A percentile compares a stretch with the other conserved stretches of the same genome.
Conservation (phyloP, 2,329 filamentous ascomycete species). For the Venturiaceae sp. region DNA sequence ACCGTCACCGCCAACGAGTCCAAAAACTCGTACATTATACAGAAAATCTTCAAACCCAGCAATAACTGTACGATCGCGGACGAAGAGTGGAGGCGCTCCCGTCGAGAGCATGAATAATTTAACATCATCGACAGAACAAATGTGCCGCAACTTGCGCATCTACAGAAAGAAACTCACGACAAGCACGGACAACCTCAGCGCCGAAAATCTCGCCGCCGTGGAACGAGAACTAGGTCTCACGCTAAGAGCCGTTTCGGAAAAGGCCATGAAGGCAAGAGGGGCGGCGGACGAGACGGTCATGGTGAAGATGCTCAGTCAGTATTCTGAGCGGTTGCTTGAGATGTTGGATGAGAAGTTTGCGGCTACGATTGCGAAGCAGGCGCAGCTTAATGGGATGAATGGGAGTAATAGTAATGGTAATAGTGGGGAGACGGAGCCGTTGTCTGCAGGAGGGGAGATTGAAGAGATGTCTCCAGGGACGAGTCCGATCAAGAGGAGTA, state of each 20-base stretch:
- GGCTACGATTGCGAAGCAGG: slow-evolving; percentile 4
- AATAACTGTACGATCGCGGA: slow-evolving; percentile 38
- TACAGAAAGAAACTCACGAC: slow-evolving; percentile 49
- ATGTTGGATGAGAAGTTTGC: slow-evolving; percentile 57
- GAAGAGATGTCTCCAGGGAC: not conserved
- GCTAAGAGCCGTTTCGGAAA: slow-evolving; percentile 32
- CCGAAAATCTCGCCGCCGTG: slow-evolving; percentile 41
- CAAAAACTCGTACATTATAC: slow-evolving; percentile 17
- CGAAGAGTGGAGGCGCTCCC: slow-evolving; percentile 19
- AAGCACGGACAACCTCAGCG: slow-evolving; percentile 33
- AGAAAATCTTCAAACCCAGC: slow-evolving; percentile 28
- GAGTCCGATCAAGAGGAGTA: not conserved
- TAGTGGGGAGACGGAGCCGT: not conserved
- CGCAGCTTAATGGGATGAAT: not conserved
- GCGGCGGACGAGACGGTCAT: slow-evolving; percentile 31
- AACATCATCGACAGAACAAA: slow-evolving; percentile 44
- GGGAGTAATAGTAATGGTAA: not conserved
- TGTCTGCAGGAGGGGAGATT: not conserved
- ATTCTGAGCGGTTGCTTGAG: slow-evolving; percentile 61
- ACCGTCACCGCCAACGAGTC: slow-evolving; percentile 28
- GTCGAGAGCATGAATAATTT: slow-evolving; percentile 15
- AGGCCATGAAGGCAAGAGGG: slow-evolving; percentile 24
- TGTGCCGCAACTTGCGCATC: slow-evolving; percentile 45
- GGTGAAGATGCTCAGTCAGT: slow-evolving; percentile 59
- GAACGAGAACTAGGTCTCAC: slow-evolving; percentile 47